A percentile compares a stretch with the other conserved stretches of the same genome.
phyloP scores from a whole-genome alignment of 2,329 filamentous ascomycete species.

The Scedosporium minutisporum region DNA sequence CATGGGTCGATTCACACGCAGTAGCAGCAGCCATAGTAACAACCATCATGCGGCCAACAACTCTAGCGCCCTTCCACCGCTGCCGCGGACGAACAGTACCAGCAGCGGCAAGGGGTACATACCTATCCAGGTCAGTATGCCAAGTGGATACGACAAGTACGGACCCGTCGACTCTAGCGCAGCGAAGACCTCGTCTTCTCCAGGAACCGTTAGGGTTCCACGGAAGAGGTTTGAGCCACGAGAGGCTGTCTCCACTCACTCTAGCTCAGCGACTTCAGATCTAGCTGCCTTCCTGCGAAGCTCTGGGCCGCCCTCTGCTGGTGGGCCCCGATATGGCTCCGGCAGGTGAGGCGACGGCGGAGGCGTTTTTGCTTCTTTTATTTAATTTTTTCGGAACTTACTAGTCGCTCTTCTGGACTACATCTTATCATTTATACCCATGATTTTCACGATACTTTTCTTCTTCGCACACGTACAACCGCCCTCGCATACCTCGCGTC shows the following conservation, averaged over 20 bases:
- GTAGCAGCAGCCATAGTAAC: conserved; percentile 19
- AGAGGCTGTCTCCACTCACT: conserved; percentile 33
- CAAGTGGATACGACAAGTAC: conserved; percentile 33
- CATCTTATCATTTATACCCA: background rate
- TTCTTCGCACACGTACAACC: background rate
- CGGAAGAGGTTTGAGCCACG: conserved; percentile 52
- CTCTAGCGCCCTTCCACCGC: conserved; percentile 16
- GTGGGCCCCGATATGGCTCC: background rate
- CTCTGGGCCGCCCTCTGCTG: conserved; percentile 47
- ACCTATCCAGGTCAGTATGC: conserved; percentile 43
- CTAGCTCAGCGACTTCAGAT: conserved; percentile 52
- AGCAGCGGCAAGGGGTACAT: conserved; percentile 32
- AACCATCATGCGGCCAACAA: conserved; percentile 12
- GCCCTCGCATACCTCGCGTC: background rate
- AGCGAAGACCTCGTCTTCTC: conserved; percentile 9
- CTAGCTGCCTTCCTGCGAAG: conserved; percentile 64
- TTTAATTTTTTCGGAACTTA: too few species aligned
- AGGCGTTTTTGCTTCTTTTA: too few species aligned
- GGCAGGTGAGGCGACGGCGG: background rate
- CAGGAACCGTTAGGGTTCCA: conserved; percentile 29
- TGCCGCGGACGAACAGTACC: conserved; percentile 23
- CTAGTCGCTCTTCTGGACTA: background rate
- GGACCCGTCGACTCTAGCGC: conserved; percentile 17
- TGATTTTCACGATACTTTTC: background rate
- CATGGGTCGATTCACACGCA: conserved; percentile 46